A percentile compares a stretch with the other conserved stretches of the same genome.
Evolutionary conservation across 331 rosid species (phyloP).

Genomic region (Saraca asoca): DNA sequence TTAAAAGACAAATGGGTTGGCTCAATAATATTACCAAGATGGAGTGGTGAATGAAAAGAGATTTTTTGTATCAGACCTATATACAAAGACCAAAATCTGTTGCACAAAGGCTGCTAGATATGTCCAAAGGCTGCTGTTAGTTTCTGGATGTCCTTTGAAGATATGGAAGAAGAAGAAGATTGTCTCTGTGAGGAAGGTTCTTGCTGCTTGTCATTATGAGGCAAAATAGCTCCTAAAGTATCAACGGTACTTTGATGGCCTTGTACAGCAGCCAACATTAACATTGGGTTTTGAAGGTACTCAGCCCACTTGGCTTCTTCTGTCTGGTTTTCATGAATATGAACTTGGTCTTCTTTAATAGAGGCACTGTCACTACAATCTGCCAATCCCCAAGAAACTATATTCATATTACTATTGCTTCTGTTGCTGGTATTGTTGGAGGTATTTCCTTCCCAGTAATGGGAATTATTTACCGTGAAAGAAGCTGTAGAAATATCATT

Average conservation of each 20-base stretch:
- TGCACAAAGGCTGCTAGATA: slow-evolving; percentile 43
- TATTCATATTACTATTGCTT: slow-evolving; percentile 36
- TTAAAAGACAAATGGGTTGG: slow-evolving; percentile 36
- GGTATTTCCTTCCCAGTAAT: slow-evolving; percentile 48
- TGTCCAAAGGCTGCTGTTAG: slow-evolving; percentile 56
- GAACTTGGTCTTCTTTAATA: slow-evolving; percentile 38
- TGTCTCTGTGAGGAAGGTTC: slow-evolving; percentile 18
- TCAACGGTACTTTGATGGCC: slow-evolving; percentile 39
- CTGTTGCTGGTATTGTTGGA: slow-evolving; percentile 41
- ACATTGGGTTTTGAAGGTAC: slow-evolving; percentile 50
- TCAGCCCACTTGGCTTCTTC: slow-evolving; percentile 61
- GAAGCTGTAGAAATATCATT: slow-evolving; percentile 37
- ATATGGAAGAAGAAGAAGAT: slow-evolving; percentile 20
- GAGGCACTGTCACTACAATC: slow-evolving; percentile 28
- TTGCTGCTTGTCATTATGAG: slow-evolving; percentile 44
- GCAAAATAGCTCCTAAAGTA: slow-evolving; percentile 39
- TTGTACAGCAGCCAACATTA: slow-evolving; percentile 45
- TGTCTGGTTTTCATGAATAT: slow-evolving; percentile 40
- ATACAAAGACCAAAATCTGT: slow-evolving; percentile 42
- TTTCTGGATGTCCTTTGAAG: slow-evolving; percentile 48
- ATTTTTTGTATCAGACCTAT: slow-evolving; percentile 33
- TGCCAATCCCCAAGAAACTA: slow-evolving; percentile 45
- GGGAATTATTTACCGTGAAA: slow-evolving; percentile 42
- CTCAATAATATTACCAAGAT: slow-evolving; percentile 42
- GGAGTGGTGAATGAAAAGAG: slow-evolving; percentile 38